These are phyloP conservation scores for Tanacetum coccineum DNA, from an alignment of 129 eudicot species.

Conservation along the genomic window DNA sequence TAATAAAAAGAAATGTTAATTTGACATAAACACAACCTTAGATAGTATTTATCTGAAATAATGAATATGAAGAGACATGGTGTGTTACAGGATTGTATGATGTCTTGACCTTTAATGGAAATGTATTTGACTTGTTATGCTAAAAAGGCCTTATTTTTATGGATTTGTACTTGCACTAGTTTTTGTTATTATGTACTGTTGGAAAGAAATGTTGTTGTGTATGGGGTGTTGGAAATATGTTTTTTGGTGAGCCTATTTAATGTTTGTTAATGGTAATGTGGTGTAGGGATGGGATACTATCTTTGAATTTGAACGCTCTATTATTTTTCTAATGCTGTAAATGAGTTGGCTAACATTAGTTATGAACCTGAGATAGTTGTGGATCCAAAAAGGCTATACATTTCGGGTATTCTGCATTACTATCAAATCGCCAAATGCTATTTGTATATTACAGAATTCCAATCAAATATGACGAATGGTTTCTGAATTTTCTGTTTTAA, in stretches of 20 bases:
- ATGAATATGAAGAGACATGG: conserved; percentile 16
- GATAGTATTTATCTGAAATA: conserved; percentile 8
- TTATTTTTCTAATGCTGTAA: not conserved
- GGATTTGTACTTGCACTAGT: conserved; percentile 12
- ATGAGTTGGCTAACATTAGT: not conserved
- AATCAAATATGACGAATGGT: not conserved
- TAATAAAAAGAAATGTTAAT: too few species aligned
- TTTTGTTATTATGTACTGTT: too few species aligned
- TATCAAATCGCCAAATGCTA: not conserved
- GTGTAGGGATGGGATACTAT: not conserved
- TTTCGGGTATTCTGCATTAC: not conserved
- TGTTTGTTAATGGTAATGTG: conserved; percentile 1
- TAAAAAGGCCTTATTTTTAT: conserved; percentile 13
- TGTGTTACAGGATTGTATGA: conserved; percentile 8
- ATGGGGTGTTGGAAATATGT: conserved; percentile 12
- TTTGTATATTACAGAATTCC: not conserved
- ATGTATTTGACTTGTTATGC: conserved; percentile 14
- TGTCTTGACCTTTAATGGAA: conserved; percentile 19
- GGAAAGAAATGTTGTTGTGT: conserved; percentile 15
- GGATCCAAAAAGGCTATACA: conserved; percentile 5
- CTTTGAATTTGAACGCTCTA: not conserved
- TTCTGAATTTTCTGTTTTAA: too few species aligned
- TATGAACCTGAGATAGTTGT: conserved; percentile 3
- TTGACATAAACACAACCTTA: not conserved
- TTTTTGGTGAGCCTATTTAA: conserved; percentile 10